These are phyloP conservation scores for Suillus subaureus DNA, from an alignment of 768 basidiomycete species.

Conservation along the genomic window DNA sequence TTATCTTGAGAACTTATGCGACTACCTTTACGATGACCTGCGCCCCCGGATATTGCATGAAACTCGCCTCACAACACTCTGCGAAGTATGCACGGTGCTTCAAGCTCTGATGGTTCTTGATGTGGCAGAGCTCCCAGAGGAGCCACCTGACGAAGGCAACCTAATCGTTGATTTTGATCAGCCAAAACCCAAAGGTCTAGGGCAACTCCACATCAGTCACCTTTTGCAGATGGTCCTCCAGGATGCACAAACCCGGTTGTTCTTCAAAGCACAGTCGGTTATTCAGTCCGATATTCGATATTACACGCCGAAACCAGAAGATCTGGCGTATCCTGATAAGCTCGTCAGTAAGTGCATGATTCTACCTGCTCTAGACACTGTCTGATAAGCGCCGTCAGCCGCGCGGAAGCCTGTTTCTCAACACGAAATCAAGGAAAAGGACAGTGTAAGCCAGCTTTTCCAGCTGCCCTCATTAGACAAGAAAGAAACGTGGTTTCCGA, in stretches of 20 bases:
- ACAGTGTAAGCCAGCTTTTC: conserved; percentile 70
- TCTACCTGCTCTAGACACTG: neutral
- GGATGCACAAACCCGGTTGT: conserved; percentile 93
- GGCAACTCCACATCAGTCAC: conserved; percentile 74
- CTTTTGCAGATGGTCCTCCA: conserved; percentile 89
- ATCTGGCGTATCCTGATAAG: conserved; percentile 86
- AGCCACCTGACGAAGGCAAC: conserved; percentile 34
- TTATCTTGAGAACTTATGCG: conserved; percentile 90
- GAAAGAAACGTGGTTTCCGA: conserved; percentile 91
- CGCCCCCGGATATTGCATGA: conserved; percentile 96
- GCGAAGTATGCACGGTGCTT: conserved; percentile 94
- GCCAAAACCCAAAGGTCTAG: conserved; percentile 43
- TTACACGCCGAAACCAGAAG: conserved; percentile 75
- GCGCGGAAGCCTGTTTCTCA: conserved; percentile 46
- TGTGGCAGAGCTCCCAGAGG: conserved; percentile 45
- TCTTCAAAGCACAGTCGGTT: conserved; percentile 94
- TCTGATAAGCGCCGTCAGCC: conserved; percentile 33
- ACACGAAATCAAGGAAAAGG: conserved; percentile 62
- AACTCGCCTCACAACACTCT: conserved; percentile 81
- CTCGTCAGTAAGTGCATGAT: conserved; percentile 57
- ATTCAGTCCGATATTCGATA: conserved; percentile 88
- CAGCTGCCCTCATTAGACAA: conserved; percentile 69
- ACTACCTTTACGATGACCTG: conserved; percentile 93
- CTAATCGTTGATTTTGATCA: conserved; percentile 44
- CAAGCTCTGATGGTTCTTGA: conserved; percentile 97